A percentile compares a stretch with the other conserved stretches of the same genome.
Conservation (phyloP, 371 early-diverging fungal species). For the Syncephalastrum monosporum region DNA sequence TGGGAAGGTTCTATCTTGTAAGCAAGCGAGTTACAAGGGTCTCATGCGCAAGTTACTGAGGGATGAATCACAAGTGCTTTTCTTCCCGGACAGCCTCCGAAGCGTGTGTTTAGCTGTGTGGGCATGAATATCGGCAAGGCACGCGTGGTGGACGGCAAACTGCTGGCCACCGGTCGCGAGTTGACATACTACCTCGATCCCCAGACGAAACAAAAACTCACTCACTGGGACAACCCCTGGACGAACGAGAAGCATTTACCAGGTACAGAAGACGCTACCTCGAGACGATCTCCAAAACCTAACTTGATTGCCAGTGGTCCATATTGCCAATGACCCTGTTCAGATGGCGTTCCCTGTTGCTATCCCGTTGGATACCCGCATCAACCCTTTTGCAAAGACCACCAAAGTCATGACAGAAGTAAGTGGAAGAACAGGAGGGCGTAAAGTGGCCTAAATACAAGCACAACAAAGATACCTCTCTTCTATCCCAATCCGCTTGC, state of each 20-base stretch:
- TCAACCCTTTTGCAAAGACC: slow-evolving; percentile 16
- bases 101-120: slow-evolving; percentile 29
- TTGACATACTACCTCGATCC: slow-evolving; percentile 39
- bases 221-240: slow-evolving; percentile 38
- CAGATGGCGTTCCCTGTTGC: slow-evolving; percentile 34
- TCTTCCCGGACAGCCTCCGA: slow-evolving; percentile 33
- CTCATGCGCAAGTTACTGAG: background rate
- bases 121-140: slow-evolving; percentile 44
- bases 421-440: background rate
- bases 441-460: background rate
- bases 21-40: background rate
- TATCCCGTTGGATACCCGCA: slow-evolving; percentile 21
- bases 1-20: slow-evolving; percentile 44
- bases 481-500: slow-evolving; percentile 36
- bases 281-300: background rate
- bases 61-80: slow-evolving; percentile 17
- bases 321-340: slow-evolving; percentile 44
- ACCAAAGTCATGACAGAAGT: slow-evolving; percentile 28
- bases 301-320: slow-evolving; percentile 20
- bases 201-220: slow-evolving; percentile 23
- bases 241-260: slow-evolving; percentile 29
- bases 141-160: slow-evolving; percentile 21
- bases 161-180: slow-evolving; percentile 25
- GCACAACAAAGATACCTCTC: slow-evolving; percentile 24
- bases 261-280: slow-evolving; percentile 11